phyloP scores from a whole-genome alignment of 2,329 filamentous ascomycete genomes.

The Fusarium bactridioides region DNA sequence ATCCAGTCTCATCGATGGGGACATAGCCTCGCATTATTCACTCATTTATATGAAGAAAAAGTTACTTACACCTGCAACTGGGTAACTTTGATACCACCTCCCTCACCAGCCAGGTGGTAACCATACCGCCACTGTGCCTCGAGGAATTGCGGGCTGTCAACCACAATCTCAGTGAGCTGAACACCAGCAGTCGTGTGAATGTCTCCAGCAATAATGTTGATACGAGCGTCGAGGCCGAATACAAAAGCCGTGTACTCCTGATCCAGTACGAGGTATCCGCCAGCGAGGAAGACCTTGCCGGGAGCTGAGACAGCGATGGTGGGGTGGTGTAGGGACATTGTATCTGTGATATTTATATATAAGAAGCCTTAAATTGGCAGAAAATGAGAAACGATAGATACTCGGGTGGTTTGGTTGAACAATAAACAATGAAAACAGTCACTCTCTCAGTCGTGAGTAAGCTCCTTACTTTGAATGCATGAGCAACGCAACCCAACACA shows the following conservation, averaged over 20 bases:
- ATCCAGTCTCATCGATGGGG: not conserved
- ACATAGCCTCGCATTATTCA: not conserved
- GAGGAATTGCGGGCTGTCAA: slow-evolving; percentile 90
- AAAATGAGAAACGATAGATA: not conserved
- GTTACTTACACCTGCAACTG: slow-evolving; percentile 79
- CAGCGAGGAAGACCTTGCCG: slow-evolving; percentile 93
- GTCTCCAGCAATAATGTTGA: slow-evolving; percentile 68
- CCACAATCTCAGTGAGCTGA: slow-evolving; percentile 75
- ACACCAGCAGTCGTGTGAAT: slow-evolving; percentile 70
- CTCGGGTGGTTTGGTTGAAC: too few species aligned
- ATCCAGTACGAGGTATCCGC: slow-evolving; percentile 95
- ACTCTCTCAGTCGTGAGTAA: slow-evolving; percentile 13
- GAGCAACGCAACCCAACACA: slow-evolving; percentile 1
- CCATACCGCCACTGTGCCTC: slow-evolving; percentile 89
- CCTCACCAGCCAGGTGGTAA: slow-evolving; percentile 72
- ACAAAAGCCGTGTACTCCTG: slow-evolving; percentile 81
- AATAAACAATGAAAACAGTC: not conserved
- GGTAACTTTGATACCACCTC: slow-evolving; percentile 82
- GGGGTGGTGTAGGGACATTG: slow-evolving; percentile 42
- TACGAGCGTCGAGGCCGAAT: slow-evolving; percentile 71
- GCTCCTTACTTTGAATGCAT: slow-evolving; percentile 24
- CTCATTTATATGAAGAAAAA: not conserved
- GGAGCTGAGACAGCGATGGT: slow-evolving; percentile 81
- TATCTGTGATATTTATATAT: not conserved
- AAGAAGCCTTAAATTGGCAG: not conserved